phyloP scores from a whole-genome alignment of 2,329 filamentous ascomycete genomes.

The Cercospora beticola region DNA sequence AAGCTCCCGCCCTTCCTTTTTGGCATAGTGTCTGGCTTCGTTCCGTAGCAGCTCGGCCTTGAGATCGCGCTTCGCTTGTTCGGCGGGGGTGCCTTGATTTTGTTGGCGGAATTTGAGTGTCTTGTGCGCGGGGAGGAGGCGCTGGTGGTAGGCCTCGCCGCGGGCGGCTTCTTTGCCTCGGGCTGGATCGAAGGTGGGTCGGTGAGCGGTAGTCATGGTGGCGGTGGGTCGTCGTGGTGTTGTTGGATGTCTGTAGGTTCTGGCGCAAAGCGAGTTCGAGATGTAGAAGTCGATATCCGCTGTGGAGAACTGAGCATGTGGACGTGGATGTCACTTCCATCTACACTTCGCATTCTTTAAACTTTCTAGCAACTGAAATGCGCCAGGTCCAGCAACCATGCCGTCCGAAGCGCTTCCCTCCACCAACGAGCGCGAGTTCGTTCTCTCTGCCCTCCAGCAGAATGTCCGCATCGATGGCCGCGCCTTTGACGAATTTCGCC shows the following conservation, averaged over 20 bases:
- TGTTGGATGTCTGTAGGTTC: not conserved
- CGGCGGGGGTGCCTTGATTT: conserved; percentile 84
- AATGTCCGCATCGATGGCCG: conserved; percentile 82
- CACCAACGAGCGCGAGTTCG: conserved; percentile 81
- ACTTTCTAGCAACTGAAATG: conserved; percentile 1
- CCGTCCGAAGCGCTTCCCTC: conserved; percentile 90
- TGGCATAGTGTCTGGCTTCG: conserved; percentile 83
- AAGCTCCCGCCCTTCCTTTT: conserved; percentile 65
- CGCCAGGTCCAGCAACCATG: conserved; percentile 56
- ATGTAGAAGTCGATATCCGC: conserved; percentile 5
- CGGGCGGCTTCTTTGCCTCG: conserved; percentile 92
- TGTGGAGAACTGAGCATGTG: not conserved
- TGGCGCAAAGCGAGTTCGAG: not conserved
- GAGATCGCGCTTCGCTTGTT: conserved; percentile 71
- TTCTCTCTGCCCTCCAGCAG: conserved; percentile 77
- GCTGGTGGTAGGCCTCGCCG: conserved; percentile 92
- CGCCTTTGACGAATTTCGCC: conserved; percentile 74
- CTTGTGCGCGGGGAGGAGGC: conserved; percentile 89
- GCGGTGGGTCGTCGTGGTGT: conserved; percentile 14
- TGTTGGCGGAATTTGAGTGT: conserved; percentile 84
- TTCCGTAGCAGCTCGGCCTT: conserved; percentile 86
- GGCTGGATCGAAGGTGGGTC: conserved; percentile 95
- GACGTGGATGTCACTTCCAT: not conserved
- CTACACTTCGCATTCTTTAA: not conserved
- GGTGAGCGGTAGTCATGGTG: conserved; percentile 59